These are phyloP conservation scores for Hypoxylon lienhwacheense DNA, from an alignment of 495 filamentous ascomycete species.

Conservation along the genomic window DNA sequence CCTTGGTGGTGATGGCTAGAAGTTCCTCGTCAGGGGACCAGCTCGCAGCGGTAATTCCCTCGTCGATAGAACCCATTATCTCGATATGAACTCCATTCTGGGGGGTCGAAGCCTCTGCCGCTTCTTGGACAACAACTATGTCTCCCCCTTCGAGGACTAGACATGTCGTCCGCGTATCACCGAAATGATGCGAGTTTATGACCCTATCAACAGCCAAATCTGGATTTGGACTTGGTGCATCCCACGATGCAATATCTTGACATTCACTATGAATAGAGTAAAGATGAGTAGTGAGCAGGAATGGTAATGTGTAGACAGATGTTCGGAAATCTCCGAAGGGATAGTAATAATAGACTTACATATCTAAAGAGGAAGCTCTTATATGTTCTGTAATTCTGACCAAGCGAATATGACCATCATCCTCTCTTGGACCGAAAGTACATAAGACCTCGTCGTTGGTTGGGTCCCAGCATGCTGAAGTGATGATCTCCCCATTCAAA, in stretches of 20 bases:
- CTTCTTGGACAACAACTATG: conserved; percentile 80
- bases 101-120: conserved; percentile 59
- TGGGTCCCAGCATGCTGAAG: conserved; percentile 76
- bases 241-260: conserved; percentile 77
- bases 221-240: conserved; percentile 72
- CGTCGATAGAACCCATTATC: conserved; percentile 90
- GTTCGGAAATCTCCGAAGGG: conserved; percentile 15
- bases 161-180: conserved; percentile 73
- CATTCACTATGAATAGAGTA: conserved; percentile 42
- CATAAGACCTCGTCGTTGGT: conserved; percentile 70
- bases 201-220: conserved; percentile 70
- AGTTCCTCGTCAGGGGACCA: conserved; percentile 98
- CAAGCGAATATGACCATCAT: conserved; percentile 66
- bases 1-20: conserved; percentile 76
- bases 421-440: conserved; percentile 70
- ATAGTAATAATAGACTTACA: conserved; percentile 49
- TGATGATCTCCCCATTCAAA: conserved; percentile 47
- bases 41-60: conserved; percentile 81
- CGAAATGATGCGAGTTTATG: conserved; percentile 78
- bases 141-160: conserved; percentile 89
- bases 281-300: conserved; percentile 15
- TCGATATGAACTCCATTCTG: conserved; percentile 66
- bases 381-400: conserved; percentile 53
- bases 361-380: conserved; percentile 40
- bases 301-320: too few species aligned